Percentiles rank a stretch among this genome's conserved stretches.
These are phyloP conservation scores for Eucalyptus pumila DNA, from an alignment of 345 rosid species.

Conservation along the genomic window DNA sequence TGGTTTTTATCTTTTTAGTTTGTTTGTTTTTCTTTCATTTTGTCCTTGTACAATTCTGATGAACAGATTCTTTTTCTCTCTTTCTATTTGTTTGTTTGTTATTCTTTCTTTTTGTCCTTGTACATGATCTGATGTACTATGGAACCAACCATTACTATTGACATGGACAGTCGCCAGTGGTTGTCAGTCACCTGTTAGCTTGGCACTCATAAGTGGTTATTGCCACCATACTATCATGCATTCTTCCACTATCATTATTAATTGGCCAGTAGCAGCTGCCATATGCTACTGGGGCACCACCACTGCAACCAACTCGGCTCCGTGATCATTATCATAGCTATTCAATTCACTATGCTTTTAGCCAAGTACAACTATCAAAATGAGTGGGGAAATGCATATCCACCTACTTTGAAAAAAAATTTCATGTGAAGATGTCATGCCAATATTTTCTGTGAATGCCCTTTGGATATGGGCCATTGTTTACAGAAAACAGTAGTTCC, in stretches of 20 bases:
- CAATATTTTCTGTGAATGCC: neutral
- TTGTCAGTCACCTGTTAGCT: neutral
- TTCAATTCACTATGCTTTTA: neutral
- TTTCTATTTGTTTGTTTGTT: neutral
- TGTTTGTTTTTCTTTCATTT: neutral
- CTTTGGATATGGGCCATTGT: neutral
- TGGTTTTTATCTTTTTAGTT: neutral
- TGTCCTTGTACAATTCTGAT: neutral
- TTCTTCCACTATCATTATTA: neutral
- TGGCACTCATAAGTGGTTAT: neutral
- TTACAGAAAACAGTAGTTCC: neutral
- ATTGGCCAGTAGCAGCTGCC: neutral
- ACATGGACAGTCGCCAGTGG: neutral
- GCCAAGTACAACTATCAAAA: neutral
- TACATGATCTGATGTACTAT: neutral
- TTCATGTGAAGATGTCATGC: neutral
- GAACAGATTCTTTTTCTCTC: neutral
- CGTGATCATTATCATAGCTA: neutral
- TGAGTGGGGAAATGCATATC: neutral
- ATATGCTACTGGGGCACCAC: neutral
- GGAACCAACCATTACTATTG: neutral
- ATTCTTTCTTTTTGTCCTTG: neutral
- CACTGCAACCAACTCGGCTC: neutral
- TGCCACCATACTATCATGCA: neutral
- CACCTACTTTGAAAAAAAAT: neutral